Evolutionary conservation across 768 basidiomycete genomes (phyloP).

Genomic region (Tylopilus intermedius): DNA sequence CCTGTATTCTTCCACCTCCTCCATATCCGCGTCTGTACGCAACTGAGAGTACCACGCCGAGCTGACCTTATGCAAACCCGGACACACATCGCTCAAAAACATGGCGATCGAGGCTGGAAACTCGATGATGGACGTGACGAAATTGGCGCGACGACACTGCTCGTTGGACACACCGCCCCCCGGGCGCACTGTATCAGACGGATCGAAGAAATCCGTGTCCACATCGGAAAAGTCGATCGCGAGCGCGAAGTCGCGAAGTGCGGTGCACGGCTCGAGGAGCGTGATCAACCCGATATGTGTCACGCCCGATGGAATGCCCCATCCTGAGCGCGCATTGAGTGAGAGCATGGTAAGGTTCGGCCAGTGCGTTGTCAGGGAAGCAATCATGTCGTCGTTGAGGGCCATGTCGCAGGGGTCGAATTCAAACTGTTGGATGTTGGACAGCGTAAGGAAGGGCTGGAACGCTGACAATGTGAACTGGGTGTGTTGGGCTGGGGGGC

Average conservation of each 20-base stretch:
- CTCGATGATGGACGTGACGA: slow-evolving; percentile 20
- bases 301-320: slow-evolving; percentile 15
- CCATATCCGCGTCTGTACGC: slow-evolving; percentile 1
- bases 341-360: slow-evolving; percentile 7
- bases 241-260: slow-evolving; percentile 15
- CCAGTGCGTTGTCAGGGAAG: slow-evolving; percentile 19
- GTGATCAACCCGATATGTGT: slow-evolving; percentile 21
- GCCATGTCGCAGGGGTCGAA: slow-evolving; percentile 20
- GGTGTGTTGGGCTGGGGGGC: too few species aligned
- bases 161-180: slow-evolving; percentile 11
- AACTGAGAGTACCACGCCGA: not conserved
- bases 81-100: slow-evolving; percentile 26
- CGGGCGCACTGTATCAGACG: slow-evolving; percentile 5
- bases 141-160: slow-evolving; percentile 9
- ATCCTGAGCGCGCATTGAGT: slow-evolving; percentile 14
- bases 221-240: slow-evolving; percentile 19
- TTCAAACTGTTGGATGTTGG: slow-evolving; percentile 8
- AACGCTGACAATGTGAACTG: too few species aligned
- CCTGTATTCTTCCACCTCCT: not conserved
- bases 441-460: not conserved
- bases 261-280: slow-evolving; percentile 15
- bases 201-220: slow-evolving; percentile 15
- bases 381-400: slow-evolving; percentile 20
- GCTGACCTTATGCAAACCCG: slow-evolving; percentile 6
- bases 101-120: slow-evolving; percentile 18